Percentiles rank a stretch among this genome's conserved stretches.
Evolutionary conservation across 1,139 yeast species (phyloP).

Genomic region (Komagataea norvegica): DNA sequence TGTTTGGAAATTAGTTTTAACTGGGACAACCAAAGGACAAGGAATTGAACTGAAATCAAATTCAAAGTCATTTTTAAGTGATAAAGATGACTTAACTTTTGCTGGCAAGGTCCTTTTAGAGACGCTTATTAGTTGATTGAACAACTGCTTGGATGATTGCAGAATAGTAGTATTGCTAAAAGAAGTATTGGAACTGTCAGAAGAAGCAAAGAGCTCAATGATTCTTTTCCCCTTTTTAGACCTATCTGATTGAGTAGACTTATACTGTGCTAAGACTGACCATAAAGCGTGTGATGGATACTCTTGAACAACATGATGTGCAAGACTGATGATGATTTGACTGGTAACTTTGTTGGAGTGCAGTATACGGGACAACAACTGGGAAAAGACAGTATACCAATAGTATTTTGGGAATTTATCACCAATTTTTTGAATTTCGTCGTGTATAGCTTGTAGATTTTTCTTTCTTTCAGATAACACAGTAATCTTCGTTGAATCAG

Average conservation of each 20-base stretch:
- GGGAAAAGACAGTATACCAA: conserved; percentile 87
- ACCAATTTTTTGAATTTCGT: conserved; percentile 46
- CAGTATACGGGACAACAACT: conserved; percentile 71
- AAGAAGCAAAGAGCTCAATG: conserved; percentile 27
- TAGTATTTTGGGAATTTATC: conserved; percentile 52
- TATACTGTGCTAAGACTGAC: conserved; percentile 72
- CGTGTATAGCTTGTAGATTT: conserved; percentile 43
- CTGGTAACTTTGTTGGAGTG: conserved; percentile 59
- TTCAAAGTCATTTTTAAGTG: conserved; percentile 43
- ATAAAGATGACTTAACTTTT: conserved; percentile 19
- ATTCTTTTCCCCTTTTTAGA: conserved; percentile 48
- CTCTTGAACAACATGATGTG: conserved; percentile 50
- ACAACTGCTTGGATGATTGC: conserved; percentile 28
- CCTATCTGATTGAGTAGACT: conserved; percentile 60
- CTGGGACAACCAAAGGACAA: conserved; percentile 75
- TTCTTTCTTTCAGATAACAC: conserved; percentile 34
- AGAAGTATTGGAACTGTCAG: conserved; percentile 14
- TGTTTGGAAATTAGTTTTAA: conserved; percentile 67
- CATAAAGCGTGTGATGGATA: conserved; percentile 86
- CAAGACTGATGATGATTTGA: conserved; percentile 49
- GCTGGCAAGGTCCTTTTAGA: conserved; percentile 33
- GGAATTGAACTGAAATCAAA: conserved; percentile 51
- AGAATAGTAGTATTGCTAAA: conserved; percentile 16
- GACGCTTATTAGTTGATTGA: conserved; percentile 30
- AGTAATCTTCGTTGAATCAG: conserved; percentile 13